Evolutionary conservation across 208 protist genomes (phyloP), one percentile per base, ranked within the genome.

Genomic region (Trypanosoma lewisi): DNA sequence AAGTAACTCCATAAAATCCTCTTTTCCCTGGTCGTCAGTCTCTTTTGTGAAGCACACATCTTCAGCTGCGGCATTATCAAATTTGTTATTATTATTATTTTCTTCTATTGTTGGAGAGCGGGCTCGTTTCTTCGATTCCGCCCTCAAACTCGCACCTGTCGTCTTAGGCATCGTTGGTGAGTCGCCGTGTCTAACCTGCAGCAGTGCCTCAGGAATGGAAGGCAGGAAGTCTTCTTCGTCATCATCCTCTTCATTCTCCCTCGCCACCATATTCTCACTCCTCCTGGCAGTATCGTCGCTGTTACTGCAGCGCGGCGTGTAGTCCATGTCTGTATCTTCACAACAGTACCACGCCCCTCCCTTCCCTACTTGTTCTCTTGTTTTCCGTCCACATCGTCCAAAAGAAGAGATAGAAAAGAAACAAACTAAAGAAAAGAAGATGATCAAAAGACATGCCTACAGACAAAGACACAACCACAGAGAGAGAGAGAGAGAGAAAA

Each of bases 201-300:
- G 33, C 14, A 69, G 33, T 23, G 54, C 42, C 39, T 60, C 57
- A 11, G 80, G 80, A 67, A 86, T 73, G 27, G 76, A n/a, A 2
- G 78, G 83, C 4, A 78, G 64, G 51, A 90, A 90, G 53, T 84
- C 83, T 5, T 82, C 83, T 7, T 90, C 78, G 1, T 83, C 76
- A 17, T 80, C 70, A n/a, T 76, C 69, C 1, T 61, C 52, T 41
- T 54, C 44, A 4, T 42, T 8, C 1, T 53, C 28, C 19, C 25
- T n/a, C n/a, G n/a, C n/a, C n/a, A n/a, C 36, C n/a, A 19, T 42
- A 39, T 19, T 45, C 21, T 39, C 27, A 52, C 14, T 58, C 34
- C 21, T 19, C 23, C 31, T 53, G 23, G 4, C n/a, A 36, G 41
- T 52, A 25, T 33, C 21, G 30, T 55, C 50, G 49, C 17, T 19